Evolutionary conservation across 2,329 filamentous ascomycete species (phyloP).

Genomic region (Fusarium musae): DNA sequence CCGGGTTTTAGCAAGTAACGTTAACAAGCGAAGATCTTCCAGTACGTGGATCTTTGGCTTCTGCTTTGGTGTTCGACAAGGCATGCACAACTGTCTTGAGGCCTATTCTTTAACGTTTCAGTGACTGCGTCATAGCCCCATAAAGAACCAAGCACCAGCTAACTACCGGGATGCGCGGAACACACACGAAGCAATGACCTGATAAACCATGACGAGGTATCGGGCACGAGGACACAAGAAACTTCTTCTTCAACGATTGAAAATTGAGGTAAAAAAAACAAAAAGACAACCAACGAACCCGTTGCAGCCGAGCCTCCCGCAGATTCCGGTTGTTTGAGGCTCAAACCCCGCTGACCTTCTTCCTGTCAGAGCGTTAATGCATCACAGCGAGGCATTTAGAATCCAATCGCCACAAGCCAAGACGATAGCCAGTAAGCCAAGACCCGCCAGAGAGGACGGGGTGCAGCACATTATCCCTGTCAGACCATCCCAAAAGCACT

Average conservation of each 20-base stretch:
- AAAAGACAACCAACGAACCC: not conserved
- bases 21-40: conserved; percentile 11
- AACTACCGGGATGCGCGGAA: conserved; percentile 29
- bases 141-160: conserved; percentile 15
- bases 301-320: conserved; percentile 36
- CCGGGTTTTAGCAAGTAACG: conserved; percentile 9
- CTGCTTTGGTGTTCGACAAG: conserved; percentile 7
- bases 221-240: not conserved
- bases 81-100: not conserved
- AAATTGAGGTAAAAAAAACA: not conserved
- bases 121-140: conserved; percentile 36
- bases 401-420: conserved; percentile 37
- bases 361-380: conserved; percentile 18
- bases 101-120: conserved; percentile 19
- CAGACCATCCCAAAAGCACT: conserved; percentile 3
- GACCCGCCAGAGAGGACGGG: conserved; percentile 26
- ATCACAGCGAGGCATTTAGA: conserved; percentile 30
- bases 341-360: conserved; percentile 26
- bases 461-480: conserved; percentile 27
- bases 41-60: conserved; percentile 7
- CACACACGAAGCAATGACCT: conserved; percentile 8
- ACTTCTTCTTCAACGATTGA: not conserved
- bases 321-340: conserved; percentile 35
- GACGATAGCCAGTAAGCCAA: conserved; percentile 26
- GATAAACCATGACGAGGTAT: conserved; percentile 9